phyloP scores from a whole-genome alignment of 805 yeast genomes.

The Peterozyma xylosa region DNA sequence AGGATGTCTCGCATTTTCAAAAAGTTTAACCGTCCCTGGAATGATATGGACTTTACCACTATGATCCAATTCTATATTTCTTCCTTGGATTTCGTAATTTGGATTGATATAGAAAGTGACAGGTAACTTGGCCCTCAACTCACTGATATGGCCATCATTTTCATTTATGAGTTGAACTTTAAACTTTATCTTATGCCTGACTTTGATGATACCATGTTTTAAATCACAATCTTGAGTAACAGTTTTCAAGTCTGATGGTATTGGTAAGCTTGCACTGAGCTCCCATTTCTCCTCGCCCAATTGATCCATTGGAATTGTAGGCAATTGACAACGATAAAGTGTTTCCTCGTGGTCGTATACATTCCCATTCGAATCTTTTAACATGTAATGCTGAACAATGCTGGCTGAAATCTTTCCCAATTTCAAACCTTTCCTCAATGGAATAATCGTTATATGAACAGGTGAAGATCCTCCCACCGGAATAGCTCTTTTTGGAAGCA shows the following conservation, averaged over 20 bases:
- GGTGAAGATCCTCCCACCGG: slow-evolving; percentile 39
- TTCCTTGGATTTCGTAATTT: slow-evolving; percentile 12
- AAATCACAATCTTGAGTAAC: slow-evolving; percentile 36
- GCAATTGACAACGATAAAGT: slow-evolving; percentile 29
- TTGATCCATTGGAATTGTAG: slow-evolving; percentile 20
- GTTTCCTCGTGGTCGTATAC: slow-evolving; percentile 25
- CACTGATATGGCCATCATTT: slow-evolving; percentile 82
- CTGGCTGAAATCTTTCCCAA: slow-evolving; percentile 26
- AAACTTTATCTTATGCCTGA: slow-evolving; percentile 83
- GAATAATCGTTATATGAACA: slow-evolving; percentile 34
- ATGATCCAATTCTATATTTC: slow-evolving; percentile 17
- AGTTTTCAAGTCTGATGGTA: slow-evolving; percentile 31
- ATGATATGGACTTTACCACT: slow-evolving; percentile 17
- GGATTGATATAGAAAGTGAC: slow-evolving; percentile 58
- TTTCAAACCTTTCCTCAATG: slow-evolving; percentile 36
- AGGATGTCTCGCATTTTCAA: slow-evolving; percentile 1
- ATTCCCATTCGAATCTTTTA: slow-evolving; percentile 18
- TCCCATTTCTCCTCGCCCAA: slow-evolving; percentile 39
- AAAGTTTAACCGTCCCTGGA: slow-evolving; percentile 11
- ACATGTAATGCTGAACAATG: slow-evolving; percentile 21
- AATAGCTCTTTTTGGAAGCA: slow-evolving; percentile 32
- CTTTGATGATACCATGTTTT: slow-evolving; percentile 34
- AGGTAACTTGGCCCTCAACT: slow-evolving; percentile 85
- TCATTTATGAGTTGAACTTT: slow-evolving; percentile 73
- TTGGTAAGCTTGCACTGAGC: slow-evolving; percentile 28